Conservation (phyloP, 179 eudicot genomes). For the Silene noctiflora region DNA sequence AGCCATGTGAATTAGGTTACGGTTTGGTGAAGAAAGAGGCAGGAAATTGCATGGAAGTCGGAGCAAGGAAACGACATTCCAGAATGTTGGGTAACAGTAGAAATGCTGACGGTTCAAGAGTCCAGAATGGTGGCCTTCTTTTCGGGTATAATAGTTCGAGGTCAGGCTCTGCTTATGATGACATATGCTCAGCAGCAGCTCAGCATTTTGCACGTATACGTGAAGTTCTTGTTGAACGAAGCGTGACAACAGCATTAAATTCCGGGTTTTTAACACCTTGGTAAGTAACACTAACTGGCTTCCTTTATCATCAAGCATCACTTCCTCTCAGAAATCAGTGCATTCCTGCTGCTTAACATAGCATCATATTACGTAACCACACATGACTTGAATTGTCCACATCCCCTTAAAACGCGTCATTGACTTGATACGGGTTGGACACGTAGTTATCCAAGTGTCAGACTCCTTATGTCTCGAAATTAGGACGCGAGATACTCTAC, state of each 20-base stretch:
- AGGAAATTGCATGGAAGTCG: slow-evolving; percentile 62
- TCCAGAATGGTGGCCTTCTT: slow-evolving; percentile 50
- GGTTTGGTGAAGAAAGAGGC: slow-evolving; percentile 72
- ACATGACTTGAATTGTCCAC: no score
- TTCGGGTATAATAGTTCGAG: slow-evolving; percentile 47
- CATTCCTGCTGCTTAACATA: no score
- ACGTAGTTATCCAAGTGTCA: no score
- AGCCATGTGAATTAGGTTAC: slow-evolving; percentile 60
- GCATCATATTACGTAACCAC: no score
- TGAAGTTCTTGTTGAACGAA: slow-evolving; percentile 83
- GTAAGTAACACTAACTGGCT: slow-evolving; percentile 34
- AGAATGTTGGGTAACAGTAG: slow-evolving; percentile 51
- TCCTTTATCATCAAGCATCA: not conserved
- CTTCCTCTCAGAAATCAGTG: no score
- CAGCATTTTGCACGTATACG: slow-evolving; percentile 93
- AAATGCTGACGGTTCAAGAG: slow-evolving; percentile 36
- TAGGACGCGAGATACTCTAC: no score
- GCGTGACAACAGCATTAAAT: slow-evolving; percentile 80
- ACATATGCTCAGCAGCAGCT: slow-evolving; percentile 84
- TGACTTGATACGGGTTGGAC: no score
- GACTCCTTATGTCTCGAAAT: no score
- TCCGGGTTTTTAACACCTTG: slow-evolving; percentile 94
- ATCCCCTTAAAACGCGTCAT: no score
- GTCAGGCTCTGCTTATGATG: slow-evolving; percentile 74
- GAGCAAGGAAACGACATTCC: slow-evolving; percentile 74